phyloP scores from a whole-genome alignment of 768 basidiomycete species.

The Mycena pura region DNA sequence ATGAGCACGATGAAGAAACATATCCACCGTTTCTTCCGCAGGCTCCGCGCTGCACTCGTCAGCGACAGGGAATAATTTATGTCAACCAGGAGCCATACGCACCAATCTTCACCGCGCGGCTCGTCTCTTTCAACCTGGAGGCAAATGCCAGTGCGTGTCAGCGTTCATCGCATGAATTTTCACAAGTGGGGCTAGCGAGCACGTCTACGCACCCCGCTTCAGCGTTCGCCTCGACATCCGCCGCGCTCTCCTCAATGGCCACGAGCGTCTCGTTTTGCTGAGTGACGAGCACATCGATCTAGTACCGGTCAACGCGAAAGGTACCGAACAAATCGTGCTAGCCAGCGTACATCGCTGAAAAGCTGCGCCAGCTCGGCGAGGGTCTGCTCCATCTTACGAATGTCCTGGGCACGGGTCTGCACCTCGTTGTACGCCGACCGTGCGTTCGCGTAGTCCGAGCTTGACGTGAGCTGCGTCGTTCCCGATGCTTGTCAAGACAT shows the following conservation, averaged over 20 bases:
- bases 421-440: constrained; percentile 86
- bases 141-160: no score
- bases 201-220: constrained; percentile 77
- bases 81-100: constrained; percentile 24
- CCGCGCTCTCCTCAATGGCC: constrained; percentile 66
- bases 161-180: no score
- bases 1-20: constrained; percentile 73
- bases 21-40: constrained; percentile 85
- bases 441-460: constrained; percentile 82
- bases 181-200: no score
- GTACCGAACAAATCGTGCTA: neutral
- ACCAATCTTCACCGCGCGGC: constrained; percentile 68
- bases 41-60: constrained; percentile 55
- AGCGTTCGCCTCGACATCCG: constrained; percentile 69
- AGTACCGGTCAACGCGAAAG: constrained; percentile 1
- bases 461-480: constrained; percentile 70
- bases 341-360: constrained; percentile 72
- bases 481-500: no score
- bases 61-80: neutral
- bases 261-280: constrained; percentile 82
- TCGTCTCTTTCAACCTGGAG: constrained; percentile 65
- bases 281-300: constrained; percentile 81
- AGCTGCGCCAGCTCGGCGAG: constrained; percentile 86
- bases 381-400: constrained; percentile 85
- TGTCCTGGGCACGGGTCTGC: constrained; percentile 85